Evolutionary conservation across 2,329 filamentous ascomycete genomes (phyloP), one percentile per base, ranked within the genome.

Genomic region (Aspergillus fumigatiaffinis): DNA sequence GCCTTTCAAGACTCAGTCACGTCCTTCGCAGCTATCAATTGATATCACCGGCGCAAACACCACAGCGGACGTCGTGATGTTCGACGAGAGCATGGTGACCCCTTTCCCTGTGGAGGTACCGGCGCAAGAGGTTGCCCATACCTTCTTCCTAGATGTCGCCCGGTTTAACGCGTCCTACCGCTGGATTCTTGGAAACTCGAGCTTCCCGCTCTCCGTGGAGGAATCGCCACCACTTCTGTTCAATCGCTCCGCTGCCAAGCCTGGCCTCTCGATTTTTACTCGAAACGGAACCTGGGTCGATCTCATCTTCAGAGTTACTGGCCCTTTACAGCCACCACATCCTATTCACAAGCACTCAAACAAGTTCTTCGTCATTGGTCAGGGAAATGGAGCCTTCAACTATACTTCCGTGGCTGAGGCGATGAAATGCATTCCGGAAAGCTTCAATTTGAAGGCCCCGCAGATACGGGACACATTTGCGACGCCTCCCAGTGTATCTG

Each of bases 331-430:
- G 63, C 83, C 80, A 4, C 75, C 81, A 9, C 85, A 88, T 57
- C 82, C 84, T 0, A 82, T 88, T 52, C 85, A 88, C 77, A 87
- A 87, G 73, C 85, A 88, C 70, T 80, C 81, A 50, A 84, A 81
- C 63, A 85, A 84, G 66, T 84, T 82, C 72, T 87, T 78, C 63
- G 71, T 80, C 21, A 77, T 88, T 35, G 85, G 85, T 1, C 57
- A 71, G 0, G 85, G 84, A 1, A 63, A 62, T 0, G 82, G 83
- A 0, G 54, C 61, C 1, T 88, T 83, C 66, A 77, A 73, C 12
- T 87, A 81, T 76, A 68, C 66, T 2, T 79, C 76, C 0, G 80
- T 87, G 0, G 80, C 77, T 0, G 81, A 85, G 54, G 85, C 85
- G 0, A 71, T 76, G 1, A 63, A 69, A 10, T 74, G 75, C 14